Evolutionary conservation across 148 eudicot genomes (phyloP), one percentile per base, ranked within the genome.

Genomic region (Polygonum aviculare): DNA sequence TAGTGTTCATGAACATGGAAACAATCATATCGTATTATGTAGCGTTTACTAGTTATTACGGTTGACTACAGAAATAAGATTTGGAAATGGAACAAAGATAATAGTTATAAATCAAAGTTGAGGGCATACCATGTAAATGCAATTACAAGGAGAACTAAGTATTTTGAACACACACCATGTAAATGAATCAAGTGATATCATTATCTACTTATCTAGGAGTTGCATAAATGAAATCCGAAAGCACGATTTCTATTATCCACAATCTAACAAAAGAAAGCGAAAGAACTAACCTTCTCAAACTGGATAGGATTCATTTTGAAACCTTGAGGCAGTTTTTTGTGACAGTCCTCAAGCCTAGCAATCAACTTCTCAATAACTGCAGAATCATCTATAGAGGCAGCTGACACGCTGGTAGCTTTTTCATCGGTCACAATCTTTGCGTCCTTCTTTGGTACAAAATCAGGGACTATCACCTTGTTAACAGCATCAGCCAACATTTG

Each of bases 361-460:
- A 84, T 77, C 74, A 86, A 73, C 60, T 85, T 84, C 77, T 87
- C 83, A 65, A 90, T 90, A 67, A 87, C 91, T 55, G 77, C 91
- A 77, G 75, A 84, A 80, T 90, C 94, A 81, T 90, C 94, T 16
- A 86, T 81, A 51, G 92, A 90, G 60, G 90, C 84, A 65, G 83
- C 59, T 12, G 90, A 82, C 38, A 87, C 79, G 74, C 79, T 84
- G 50, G 91, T 90, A 16, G 86, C 90, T 79, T 88, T 87, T 79
- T 90, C 91, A 83, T 90, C 94, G 0, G 95, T 90, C n/a, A 83
- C 90, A 77, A 88, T 88, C 80, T 85, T 88, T 31, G 80, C 90
- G 82, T 80, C 90, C 54, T 85, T 84, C 85, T 72, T 87, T n/a
- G 95, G 95, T 72, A 79, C 82, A 76, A 90, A 90, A 74, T 90